These are phyloP conservation scores for Aspergillus egyptiacus DNA, from an alignment of 495 filamentous ascomycete species.

Conservation along the genomic window DNA sequence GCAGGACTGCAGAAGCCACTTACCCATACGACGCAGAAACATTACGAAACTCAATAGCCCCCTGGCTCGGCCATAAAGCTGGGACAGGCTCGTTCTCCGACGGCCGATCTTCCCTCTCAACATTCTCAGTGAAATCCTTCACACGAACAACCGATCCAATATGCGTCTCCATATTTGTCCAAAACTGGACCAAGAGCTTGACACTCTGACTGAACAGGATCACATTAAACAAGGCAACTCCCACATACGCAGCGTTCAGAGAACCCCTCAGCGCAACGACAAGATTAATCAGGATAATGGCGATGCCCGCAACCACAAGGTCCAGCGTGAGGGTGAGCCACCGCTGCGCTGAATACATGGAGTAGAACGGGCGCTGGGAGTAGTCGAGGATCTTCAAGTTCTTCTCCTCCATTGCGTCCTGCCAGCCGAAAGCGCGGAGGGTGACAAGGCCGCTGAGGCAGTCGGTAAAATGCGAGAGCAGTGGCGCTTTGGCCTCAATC, in stretches of 20 bases:
- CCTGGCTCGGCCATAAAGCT: slow-evolving; percentile 45
- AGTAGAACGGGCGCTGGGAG: slow-evolving; percentile 47
- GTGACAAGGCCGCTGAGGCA: slow-evolving; percentile 33
- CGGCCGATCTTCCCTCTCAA: slow-evolving; percentile 42
- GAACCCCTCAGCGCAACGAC: slow-evolving; percentile 28
- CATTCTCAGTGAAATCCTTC: slow-evolving; percentile 46
- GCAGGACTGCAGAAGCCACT: neutral
- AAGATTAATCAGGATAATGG: slow-evolving; percentile 34
- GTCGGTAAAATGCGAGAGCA: slow-evolving; percentile 50
- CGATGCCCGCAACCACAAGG: slow-evolving; percentile 32
- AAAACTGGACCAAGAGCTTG: slow-evolving; percentile 45
- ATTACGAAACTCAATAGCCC: slow-evolving; percentile 45
- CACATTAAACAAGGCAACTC: slow-evolving; percentile 47
- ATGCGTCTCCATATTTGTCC: slow-evolving; percentile 52
- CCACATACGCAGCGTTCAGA: slow-evolving; percentile 37
- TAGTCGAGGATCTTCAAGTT: slow-evolving; percentile 43
- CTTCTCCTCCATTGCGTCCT: slow-evolving; percentile 27
- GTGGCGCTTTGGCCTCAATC: slow-evolving; percentile 48
- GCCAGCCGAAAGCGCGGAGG: slow-evolving; percentile 47
- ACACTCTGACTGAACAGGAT: slow-evolving; percentile 38
- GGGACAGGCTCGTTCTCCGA: slow-evolving; percentile 36
- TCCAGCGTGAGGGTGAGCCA: slow-evolving; percentile 42
- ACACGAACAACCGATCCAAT: slow-evolving; percentile 56
- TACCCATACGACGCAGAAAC: slow-evolving; percentile 41
- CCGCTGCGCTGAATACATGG: slow-evolving; percentile 38